Evolutionary conservation across 306 rosid species (phyloP).

Genomic region (Castanospermum australe): DNA sequence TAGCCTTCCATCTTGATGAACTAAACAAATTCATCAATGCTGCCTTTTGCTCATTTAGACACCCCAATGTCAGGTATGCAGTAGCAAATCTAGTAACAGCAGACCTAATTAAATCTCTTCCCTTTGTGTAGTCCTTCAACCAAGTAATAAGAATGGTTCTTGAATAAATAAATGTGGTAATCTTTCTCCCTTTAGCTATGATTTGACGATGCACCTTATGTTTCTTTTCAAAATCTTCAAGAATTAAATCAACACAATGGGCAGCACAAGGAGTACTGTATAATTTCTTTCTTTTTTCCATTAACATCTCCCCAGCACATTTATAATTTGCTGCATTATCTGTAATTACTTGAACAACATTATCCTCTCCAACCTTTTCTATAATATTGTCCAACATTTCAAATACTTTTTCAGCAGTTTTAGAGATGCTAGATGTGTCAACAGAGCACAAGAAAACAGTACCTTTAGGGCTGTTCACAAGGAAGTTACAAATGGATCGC

Average conservation of each 20-base stretch:
- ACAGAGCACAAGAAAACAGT: no score
- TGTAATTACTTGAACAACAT: no score
- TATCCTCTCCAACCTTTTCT: no score
- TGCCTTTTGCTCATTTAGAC: background rate
- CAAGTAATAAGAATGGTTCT: background rate
- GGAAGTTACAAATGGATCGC: background rate
- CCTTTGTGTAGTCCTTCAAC: background rate
- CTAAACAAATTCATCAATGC: background rate
- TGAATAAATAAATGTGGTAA: background rate
- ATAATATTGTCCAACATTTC: no score
- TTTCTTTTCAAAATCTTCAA: background rate
- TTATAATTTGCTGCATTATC: background rate
- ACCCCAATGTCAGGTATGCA: background rate
- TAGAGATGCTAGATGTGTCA: no score
- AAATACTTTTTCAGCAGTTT: no score
- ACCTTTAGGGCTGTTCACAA: no score
- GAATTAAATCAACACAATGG: background rate
- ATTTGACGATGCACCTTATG: background rate
- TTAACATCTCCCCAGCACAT: background rate
- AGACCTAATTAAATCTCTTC: background rate
- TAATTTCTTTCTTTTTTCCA: background rate
- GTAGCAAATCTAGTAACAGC: background rate
- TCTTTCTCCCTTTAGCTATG: background rate
- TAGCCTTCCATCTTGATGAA: background rate
- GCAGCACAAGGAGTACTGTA: background rate